phyloP scores from a whole-genome alignment of 176 grass and related monocot species.

The Oryza punctata region DNA sequence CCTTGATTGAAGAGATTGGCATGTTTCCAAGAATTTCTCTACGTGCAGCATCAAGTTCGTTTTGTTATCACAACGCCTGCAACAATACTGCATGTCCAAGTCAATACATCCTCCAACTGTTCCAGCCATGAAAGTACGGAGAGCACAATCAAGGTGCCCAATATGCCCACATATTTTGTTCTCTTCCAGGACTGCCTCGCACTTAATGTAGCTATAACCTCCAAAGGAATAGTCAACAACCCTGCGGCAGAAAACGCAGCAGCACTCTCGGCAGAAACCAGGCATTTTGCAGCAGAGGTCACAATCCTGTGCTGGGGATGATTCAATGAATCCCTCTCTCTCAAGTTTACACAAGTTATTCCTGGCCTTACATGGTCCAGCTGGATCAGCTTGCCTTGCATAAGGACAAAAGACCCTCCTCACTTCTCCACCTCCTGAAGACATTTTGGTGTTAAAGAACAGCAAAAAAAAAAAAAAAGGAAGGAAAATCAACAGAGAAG shows the following conservation, averaged over 20 bases:
- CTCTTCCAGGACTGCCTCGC: constrained; percentile 64
- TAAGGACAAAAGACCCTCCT: background rate
- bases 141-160: constrained; percentile 88
- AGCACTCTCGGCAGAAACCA: constrained; percentile 89
- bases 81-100: constrained; percentile 88
- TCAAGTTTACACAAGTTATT: constrained; percentile 68
- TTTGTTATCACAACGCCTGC: constrained; percentile 89
- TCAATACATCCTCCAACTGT: constrained; percentile 81
- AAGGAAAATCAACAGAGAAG: constrained; percentile 26
- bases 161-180: constrained; percentile 78
- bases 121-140: constrained; percentile 80
- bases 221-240: constrained; percentile 63
- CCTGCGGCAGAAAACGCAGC: constrained; percentile 80
- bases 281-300: constrained; percentile 70
- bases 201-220: constrained; percentile 71
- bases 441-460: constrained; percentile 42
- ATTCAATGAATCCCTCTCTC: constrained; percentile 51
- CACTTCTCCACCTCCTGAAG: constrained; percentile 42
- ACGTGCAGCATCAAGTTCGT: constrained; percentile 73
- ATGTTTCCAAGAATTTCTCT: constrained; percentile 56
- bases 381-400: constrained; percentile 29
- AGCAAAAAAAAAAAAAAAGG: background rate
- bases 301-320: constrained; percentile 55
- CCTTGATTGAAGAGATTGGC: constrained; percentile 58
- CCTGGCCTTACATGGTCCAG: constrained; percentile 65